Conservation (phyloP, 2,329 filamentous ascomycete genomes). For the Cercospora sp. region DNA sequence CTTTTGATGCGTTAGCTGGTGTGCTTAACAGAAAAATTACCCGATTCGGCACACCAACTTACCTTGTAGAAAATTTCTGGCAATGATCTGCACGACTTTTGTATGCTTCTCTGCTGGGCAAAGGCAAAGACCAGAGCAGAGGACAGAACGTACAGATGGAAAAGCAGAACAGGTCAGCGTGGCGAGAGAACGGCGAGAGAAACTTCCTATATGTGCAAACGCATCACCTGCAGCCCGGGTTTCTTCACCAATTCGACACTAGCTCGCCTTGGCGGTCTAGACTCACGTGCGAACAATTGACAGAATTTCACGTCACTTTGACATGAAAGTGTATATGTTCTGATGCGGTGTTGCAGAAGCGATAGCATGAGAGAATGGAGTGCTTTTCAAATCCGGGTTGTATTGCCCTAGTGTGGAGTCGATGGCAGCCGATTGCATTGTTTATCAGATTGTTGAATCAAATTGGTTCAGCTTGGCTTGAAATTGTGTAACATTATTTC, state of each 20-base stretch:
- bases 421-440: not conserved
- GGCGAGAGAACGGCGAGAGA: not conserved
- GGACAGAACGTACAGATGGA: not conserved
- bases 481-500: not conserved
- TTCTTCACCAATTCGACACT: constrained; percentile 3
- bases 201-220: constrained; percentile 4
- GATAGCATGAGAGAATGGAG: not conserved
- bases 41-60: not conserved
- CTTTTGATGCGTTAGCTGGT: not conserved
- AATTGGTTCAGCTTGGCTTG: not conserved
- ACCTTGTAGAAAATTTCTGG: not conserved
- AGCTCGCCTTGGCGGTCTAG: not conserved
- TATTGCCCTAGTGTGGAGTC: not conserved
- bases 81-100: not conserved
- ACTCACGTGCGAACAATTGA: not conserved
- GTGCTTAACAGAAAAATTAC: not conserved
- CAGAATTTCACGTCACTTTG: constrained; percentile 4
- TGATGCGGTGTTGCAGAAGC: not conserved
- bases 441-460: not conserved
- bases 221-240: constrained; percentile 7
- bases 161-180: not conserved
- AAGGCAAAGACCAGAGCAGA: not conserved
- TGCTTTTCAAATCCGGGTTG: not conserved
- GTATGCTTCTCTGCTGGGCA: not conserved
- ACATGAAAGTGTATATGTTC: not conserved